Evolutionary conservation across 1,139 yeast genomes (phyloP), one percentile per base, ranked within the genome.

Genomic region (Kurtzmaniella quercitrusa): DNA sequence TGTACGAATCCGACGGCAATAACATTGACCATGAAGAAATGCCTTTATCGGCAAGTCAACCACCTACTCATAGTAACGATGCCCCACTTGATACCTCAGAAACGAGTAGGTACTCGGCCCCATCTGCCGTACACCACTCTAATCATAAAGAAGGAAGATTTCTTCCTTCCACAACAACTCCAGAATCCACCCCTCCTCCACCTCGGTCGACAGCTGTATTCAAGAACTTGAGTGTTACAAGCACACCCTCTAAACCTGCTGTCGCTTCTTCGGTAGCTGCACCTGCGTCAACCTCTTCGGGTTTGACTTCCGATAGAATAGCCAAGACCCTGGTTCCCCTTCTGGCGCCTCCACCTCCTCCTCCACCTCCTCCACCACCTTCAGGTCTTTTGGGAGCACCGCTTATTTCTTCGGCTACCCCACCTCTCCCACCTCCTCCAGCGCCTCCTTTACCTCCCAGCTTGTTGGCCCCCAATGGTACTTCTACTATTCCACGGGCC

Each of bases 281-380:
- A 8, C 46, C 43, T 2, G 22, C 37, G n/a, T 38, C 47, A 16
- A 32, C 33, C 12, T 30, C 33, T 36, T 17, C 21, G 18, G 39
- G 32, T 28, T 15, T 28, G 32, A n/a, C 32, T 5, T 5, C 14
- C 14, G 14, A 28, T 28, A 15, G 32, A 5, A n/a, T n/a, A n/a
- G n/a, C n/a, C n/a, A n/a, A n/a, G n/a, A n/a, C n/a, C n/a, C n/a
- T n/a, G n/a, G n/a, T 36, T 36, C 38, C 39, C 16, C 38, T 43
- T 3, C 38, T 44, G 22, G 17, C 38, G 15, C 30, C 44, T 9
- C 18, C 47, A 15, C 42, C 52, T n/a, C 44, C 49, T 6, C 47
- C 43, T 4, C 39, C 47, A 26, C 45, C 49, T 19, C 55, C 53
- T 6, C 57, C 55, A 19, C 56, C 61, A 19, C 33, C 40, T 7